Evolutionary conservation across 2,329 filamentous ascomycete species (phyloP), one percentile per base, ranked within the genome.

Genomic region (Kalmusia sp.): DNA sequence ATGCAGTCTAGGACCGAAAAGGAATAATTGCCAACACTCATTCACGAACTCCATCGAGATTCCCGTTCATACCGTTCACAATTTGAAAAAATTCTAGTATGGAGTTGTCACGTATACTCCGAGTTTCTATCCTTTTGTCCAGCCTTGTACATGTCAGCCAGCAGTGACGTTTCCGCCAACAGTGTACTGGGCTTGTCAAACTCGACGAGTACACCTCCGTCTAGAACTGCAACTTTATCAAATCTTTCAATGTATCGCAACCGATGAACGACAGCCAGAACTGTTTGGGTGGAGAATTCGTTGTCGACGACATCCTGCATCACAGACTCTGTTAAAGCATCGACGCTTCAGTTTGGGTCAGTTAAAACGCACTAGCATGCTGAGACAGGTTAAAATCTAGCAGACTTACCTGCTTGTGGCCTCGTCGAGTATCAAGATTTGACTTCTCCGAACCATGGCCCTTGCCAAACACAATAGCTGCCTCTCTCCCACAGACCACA

Each of bases 391-490:
- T 7, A 28, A 28, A 31, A 33, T 33, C 33, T 19, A 15, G 17
- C 25, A 25, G 31, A 46, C 46, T 40, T 40, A 49, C 46, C 50
- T 58, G 49, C 58, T 62, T 15, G 54, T 62, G 25, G 57, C 56
- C 37, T 62, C 58, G 25, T 62, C 58, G 9, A 62, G 39, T 14
- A 62, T 43, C 33, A 61, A 41, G 19, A 62, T 52, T 24, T 37
- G 47, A 15, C 58, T 58, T 35, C 51, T 46, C 38, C 49, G 49
- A 5, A 88, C 67, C 19, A 87, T 76, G 0, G 84, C 85, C 0
- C 84, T 72, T 0, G 81, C 84, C 0, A 88, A 77, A 55, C 79
- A 84, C 54, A 88, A 84, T 0, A 88, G 77, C 59, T 88, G 85
- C 45, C 79, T 81, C 65, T 88, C 84, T 0, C 86, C 86, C 14